phyloP scores from a whole-genome alignment of 345 rosid species.

The Linum usitatissimum region DNA sequence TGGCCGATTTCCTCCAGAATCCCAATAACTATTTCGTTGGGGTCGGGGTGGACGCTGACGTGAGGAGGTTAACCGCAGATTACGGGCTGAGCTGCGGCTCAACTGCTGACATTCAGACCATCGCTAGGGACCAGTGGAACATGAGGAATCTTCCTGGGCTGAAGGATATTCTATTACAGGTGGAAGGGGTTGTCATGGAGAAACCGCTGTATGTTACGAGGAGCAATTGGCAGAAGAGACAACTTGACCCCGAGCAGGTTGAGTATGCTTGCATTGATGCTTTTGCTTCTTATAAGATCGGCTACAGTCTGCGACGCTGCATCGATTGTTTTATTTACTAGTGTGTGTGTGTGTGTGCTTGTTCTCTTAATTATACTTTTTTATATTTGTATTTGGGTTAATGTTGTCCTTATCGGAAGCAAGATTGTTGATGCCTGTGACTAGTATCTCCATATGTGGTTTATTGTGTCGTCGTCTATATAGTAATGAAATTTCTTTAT shows the following conservation, averaged over 20 bases:
- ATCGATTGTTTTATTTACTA: too few species aligned
- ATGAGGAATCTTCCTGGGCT: conserved; percentile 18
- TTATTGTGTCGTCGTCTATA: too few species aligned
- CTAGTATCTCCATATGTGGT: too few species aligned
- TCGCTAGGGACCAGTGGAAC: conserved; percentile 6
- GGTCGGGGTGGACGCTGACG: conserved; percentile 19
- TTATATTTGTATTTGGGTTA: too few species aligned
- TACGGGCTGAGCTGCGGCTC: conserved; percentile 15
- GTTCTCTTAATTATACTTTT: too few species aligned
- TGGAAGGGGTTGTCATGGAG: conserved; percentile 13
- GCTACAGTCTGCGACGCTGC: conserved; percentile 6
- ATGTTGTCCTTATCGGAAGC: too few species aligned
- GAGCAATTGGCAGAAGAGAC: conserved; percentile 28
- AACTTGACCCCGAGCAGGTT: conserved; percentile 14
- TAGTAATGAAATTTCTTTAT: too few species aligned
- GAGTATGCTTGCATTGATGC: conserved; percentile 29
- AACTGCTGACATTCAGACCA: conserved; percentile 15
- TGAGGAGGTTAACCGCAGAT: conserved; percentile 15
- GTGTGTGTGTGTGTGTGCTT: too few species aligned
- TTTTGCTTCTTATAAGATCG: conserved; percentile 23
- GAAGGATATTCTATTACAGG: conserved; percentile 14
- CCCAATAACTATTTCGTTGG: conserved; percentile 19
- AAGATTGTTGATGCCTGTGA: too few species aligned
- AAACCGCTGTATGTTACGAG: conserved; percentile 13
- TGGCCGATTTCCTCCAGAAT: conserved; percentile 9